A percentile compares a stretch with the other conserved stretches of the same genome.
phyloP scores from a whole-genome alignment of 2,329 filamentous ascomycete species.

The Thyridium curvatum region DNA sequence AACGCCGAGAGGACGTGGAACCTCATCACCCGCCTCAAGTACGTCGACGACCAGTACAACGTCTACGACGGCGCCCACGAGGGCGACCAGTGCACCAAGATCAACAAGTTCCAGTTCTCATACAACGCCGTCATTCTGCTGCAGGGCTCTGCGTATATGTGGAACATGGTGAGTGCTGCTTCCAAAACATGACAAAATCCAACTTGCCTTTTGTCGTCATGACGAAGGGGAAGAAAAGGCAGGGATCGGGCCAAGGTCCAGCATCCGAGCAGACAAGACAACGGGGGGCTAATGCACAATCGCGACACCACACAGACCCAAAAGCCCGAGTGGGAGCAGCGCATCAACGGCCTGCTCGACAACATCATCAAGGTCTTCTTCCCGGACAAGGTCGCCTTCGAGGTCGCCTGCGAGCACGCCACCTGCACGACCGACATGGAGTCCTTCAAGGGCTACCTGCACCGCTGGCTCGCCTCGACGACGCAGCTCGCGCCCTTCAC shows the following conservation, averaged over 20 bases:
- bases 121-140: slow-evolving; percentile 59
- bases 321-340: slow-evolving; percentile 40
- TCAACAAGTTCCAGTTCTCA: slow-evolving; percentile 59
- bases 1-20: slow-evolving; percentile 58
- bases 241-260: too few species aligned
- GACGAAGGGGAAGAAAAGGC: too few species aligned
- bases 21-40: slow-evolving; percentile 48
- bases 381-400: slow-evolving; percentile 53
- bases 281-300: not conserved
- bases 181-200: too few species aligned
- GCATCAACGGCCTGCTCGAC: slow-evolving; percentile 48
- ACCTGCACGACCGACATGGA: slow-evolving; percentile 67
- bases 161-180: slow-evolving; percentile 36
- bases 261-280: too few species aligned
- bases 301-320: slow-evolving; percentile 40
- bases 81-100: slow-evolving; percentile 50
- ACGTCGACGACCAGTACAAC: slow-evolving; percentile 50
- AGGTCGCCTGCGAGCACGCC: slow-evolving; percentile 58
- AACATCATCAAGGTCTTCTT: slow-evolving; percentile 46
- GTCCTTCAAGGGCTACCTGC: slow-evolving; percentile 65
- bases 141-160: slow-evolving; percentile 62
- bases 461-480: slow-evolving; percentile 57
- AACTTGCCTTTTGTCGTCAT: too few species aligned
- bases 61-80: slow-evolving; percentile 61
- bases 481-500: slow-evolving; percentile 58